Conservation (phyloP, 352 stramenopile species). For the Globisporangium takayamanum region DNA sequence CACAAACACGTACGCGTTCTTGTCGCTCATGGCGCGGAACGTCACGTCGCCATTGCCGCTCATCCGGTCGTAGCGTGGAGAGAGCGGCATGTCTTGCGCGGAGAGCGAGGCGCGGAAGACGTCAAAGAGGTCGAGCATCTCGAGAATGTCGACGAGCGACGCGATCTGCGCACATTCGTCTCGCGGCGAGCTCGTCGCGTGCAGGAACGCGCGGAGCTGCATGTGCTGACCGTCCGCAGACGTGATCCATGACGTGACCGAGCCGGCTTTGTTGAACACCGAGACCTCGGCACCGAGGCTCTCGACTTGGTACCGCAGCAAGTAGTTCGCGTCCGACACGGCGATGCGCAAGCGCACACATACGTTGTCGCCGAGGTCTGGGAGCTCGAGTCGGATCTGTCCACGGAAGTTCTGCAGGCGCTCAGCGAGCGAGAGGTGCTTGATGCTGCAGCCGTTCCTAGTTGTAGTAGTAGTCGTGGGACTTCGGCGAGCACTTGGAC, state of each 20-base stretch:
- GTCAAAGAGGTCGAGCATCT: slow-evolving; percentile 42
- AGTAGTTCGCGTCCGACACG: slow-evolving; percentile 25
- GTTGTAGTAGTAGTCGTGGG: background rate
- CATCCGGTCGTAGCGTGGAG: background rate
- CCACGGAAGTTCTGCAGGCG: slow-evolving; percentile 43
- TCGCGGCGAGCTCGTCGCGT: background rate
- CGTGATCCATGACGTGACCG: slow-evolving; percentile 46
- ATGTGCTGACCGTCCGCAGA: slow-evolving; percentile 20
- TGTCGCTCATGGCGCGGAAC: slow-evolving; percentile 25
- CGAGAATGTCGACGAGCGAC: slow-evolving; percentile 33
- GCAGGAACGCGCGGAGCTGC: slow-evolving; percentile 34
- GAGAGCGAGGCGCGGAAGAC: slow-evolving; percentile 23
- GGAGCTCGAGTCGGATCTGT: slow-evolving; percentile 33
- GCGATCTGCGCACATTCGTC: slow-evolving; percentile 25
- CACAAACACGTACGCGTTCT: slow-evolving; percentile 37
- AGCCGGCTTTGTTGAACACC: slow-evolving; percentile 30
- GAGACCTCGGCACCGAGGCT: slow-evolving; percentile 34
- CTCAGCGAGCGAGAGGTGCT: slow-evolving; percentile 24
- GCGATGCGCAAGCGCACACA: slow-evolving; percentile 27
- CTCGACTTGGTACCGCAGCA: slow-evolving; percentile 40
- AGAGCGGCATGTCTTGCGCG: slow-evolving; percentile 7
- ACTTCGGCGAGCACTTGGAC: background rate
- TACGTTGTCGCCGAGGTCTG: slow-evolving; percentile 4
- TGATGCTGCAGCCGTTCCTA: slow-evolving; percentile 8
- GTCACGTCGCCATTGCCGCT: background rate